A percentile compares a stretch with the other conserved stretches of the same genome.
Evolutionary conservation across 306 rosid species (phyloP).

Genomic region (Fragaria iinumae): DNA sequence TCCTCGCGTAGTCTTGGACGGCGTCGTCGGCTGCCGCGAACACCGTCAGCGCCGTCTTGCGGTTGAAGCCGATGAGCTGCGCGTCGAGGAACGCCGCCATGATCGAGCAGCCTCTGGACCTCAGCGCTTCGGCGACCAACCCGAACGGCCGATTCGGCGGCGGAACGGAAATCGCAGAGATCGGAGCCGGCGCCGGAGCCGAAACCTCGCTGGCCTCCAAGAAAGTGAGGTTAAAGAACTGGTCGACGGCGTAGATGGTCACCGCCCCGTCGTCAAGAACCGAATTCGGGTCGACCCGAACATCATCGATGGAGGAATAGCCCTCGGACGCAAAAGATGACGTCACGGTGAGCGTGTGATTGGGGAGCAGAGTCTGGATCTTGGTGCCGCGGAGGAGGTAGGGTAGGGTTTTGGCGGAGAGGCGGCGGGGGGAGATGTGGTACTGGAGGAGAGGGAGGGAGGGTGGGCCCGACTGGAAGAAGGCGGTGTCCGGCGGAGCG

Average conservation of each 20-base stretch:
- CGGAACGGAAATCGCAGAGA: not conserved
- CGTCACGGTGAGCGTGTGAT: conserved; percentile 49
- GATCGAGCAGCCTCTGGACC: conserved; percentile 30
- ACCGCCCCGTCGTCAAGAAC: conserved; percentile 51
- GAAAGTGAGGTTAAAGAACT: conserved; percentile 39
- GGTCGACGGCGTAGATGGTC: conserved; percentile 43
- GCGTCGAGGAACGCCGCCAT: conserved; percentile 32
- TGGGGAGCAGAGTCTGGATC: conserved; percentile 56
- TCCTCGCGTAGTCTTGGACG: conserved; percentile 14
- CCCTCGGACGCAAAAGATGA: conserved; percentile 27
- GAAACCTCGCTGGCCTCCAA: not conserved
- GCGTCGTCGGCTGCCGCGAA: conserved; percentile 37
- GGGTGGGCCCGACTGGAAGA: conserved; percentile 33
- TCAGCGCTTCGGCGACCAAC: conserved; percentile 9
- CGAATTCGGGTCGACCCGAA: conserved; percentile 32
- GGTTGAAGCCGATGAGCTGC: conserved; percentile 13
- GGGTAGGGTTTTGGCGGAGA: conserved; percentile 44
- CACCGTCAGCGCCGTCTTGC: conserved; percentile 28
- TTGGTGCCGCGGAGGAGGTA: conserved; percentile 46
- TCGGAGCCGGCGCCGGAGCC: not conserved
- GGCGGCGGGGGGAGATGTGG: conserved; percentile 34
- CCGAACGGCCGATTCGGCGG: not conserved
- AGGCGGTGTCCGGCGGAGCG: conserved; percentile 37
- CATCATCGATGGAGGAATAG: conserved; percentile 37
- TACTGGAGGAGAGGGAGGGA: conserved; percentile 33